A percentile compares a stretch with the other conserved stretches of the same genome.
These are phyloP conservation scores for Celoporthe dispersa DNA, from an alignment of 2,329 filamentous ascomycete species.

Conservation along the genomic window DNA sequence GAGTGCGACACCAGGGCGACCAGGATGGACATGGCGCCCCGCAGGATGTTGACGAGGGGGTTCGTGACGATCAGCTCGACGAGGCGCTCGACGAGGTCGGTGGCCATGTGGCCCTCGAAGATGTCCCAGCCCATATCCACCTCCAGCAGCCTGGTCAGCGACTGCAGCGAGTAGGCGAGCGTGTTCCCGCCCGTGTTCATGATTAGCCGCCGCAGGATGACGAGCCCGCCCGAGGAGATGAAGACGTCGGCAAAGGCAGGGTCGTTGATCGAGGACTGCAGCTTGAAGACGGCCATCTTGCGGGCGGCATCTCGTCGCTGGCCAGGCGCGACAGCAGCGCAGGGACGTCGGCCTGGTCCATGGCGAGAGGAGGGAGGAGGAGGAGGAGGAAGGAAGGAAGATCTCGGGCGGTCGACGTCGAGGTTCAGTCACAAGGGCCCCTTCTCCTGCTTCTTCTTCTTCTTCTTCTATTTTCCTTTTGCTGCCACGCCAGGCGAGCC, in stretches of 20 bases:
- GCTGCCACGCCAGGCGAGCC: background rate
- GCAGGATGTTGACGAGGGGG: slow-evolving; percentile 94
- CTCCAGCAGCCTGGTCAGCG: slow-evolving; percentile 83
- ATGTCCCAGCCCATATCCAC: slow-evolving; percentile 98
- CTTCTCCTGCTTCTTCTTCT: no score
- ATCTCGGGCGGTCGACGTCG: background rate
- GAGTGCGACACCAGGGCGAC: slow-evolving; percentile 91
- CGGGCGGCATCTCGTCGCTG: slow-evolving; percentile 85
- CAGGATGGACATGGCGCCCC: slow-evolving; percentile 95
- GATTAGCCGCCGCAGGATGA: slow-evolving; percentile 79
- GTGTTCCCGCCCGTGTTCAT: slow-evolving; percentile 90
- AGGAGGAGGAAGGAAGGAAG: background rate
- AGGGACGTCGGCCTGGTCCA: slow-evolving; percentile 72
- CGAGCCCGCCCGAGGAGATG: slow-evolving; percentile 84
- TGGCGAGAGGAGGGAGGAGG: slow-evolving; percentile 37
- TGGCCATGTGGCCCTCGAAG: slow-evolving; percentile 65
- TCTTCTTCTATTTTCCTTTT: background rate
- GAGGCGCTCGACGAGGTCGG: slow-evolving; percentile 74
- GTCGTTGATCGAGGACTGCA: slow-evolving; percentile 93
- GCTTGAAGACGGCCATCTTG: slow-evolving; percentile 99
- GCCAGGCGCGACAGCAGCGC: slow-evolving; percentile 66
- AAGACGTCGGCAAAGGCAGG: slow-evolving; percentile 96
- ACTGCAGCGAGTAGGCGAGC: slow-evolving; percentile 91
- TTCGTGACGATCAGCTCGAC: slow-evolving; percentile 94
- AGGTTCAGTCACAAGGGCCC: background rate